These are phyloP conservation scores for Capsicum rhomboideum DNA, from an alignment of 257 asterid species.

Conservation along the genomic window DNA sequence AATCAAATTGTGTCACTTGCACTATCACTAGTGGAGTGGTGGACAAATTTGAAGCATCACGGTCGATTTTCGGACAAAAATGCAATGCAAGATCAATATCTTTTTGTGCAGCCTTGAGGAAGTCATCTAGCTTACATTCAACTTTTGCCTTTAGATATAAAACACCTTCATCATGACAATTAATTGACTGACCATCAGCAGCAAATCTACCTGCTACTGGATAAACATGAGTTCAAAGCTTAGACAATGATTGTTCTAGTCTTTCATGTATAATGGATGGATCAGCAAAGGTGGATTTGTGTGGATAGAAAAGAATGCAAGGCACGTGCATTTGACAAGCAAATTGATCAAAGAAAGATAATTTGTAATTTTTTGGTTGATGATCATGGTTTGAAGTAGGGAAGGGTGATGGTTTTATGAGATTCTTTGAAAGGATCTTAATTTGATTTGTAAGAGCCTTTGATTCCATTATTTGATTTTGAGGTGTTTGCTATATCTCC, in stretches of 20 bases:
- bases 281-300: no score
- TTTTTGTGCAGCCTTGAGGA: neutral
- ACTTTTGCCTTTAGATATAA: neutral
- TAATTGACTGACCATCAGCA: neutral
- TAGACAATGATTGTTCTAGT: neutral
- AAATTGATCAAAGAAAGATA: slow-evolving; percentile 4
- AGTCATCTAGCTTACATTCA: neutral
- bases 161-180: slow-evolving; percentile 6
- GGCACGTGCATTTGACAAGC: neutral
- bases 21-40: neutral
- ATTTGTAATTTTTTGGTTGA: neutral
- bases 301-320: neutral
- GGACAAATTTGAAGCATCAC: neutral
- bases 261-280: neutral
- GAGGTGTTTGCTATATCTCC: neutral
- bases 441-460: neutral
- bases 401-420: slow-evolving; percentile 1
- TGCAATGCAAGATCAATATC: neutral
- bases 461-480: neutral
- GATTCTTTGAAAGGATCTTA: neutral
- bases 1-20: neutral
- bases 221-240: neutral
- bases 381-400: neutral
- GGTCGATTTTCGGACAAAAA: neutral
- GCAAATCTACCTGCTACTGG: slow-evolving; percentile 4